These are phyloP conservation scores for Omphalotus guepiniiformis DNA, from an alignment of 768 basidiomycete species.

Conservation along the genomic window DNA sequence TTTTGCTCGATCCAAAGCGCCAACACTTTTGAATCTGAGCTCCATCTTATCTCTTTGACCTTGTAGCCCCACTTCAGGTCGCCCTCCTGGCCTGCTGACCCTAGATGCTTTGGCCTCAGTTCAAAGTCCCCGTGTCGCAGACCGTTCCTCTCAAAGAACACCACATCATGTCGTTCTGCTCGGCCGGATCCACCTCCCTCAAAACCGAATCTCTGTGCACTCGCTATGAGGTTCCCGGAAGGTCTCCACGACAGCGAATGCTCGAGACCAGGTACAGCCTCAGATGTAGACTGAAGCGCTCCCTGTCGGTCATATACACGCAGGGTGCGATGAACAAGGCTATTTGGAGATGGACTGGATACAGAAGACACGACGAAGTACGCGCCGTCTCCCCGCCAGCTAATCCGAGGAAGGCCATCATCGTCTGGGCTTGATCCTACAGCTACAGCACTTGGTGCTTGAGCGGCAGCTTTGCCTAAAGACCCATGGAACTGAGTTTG, in stretches of 20 bases:
- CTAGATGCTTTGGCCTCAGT: constrained; percentile 35
- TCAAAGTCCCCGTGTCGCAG: constrained; percentile 87
- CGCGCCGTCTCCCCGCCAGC: constrained; percentile 92
- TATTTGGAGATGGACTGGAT: constrained; percentile 31
- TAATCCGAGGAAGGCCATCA: constrained; percentile 65
- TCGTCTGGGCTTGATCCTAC: constrained; percentile 66
- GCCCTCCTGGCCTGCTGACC: constrained; percentile 23
- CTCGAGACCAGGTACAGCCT: constrained; percentile 80
- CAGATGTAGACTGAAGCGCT: constrained; percentile 77
- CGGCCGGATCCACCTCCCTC: constrained; percentile 65
- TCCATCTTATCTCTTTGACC: constrained; percentile 81
- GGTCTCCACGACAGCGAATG: constrained; percentile 82
- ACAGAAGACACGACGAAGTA: constrained; percentile 84
- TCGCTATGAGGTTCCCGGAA: constrained; percentile 79
- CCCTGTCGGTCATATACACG: constrained; percentile 77
- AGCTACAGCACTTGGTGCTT: constrained; percentile 35
- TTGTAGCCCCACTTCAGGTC: constrained; percentile 59
- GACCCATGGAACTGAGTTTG: constrained; percentile 98
- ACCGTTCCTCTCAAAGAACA: constrained; percentile 96
- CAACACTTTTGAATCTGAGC: constrained; percentile 80
- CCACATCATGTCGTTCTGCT: constrained; percentile 73
- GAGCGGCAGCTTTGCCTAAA: constrained; percentile 80
- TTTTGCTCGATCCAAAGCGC: constrained; percentile 78
- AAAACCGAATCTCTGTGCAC: constrained; percentile 78
- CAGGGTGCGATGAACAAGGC: constrained; percentile 48